phyloP scores from a whole-genome alignment of 257 asterid genomes.

The Phtheirospermum japonicum region DNA sequence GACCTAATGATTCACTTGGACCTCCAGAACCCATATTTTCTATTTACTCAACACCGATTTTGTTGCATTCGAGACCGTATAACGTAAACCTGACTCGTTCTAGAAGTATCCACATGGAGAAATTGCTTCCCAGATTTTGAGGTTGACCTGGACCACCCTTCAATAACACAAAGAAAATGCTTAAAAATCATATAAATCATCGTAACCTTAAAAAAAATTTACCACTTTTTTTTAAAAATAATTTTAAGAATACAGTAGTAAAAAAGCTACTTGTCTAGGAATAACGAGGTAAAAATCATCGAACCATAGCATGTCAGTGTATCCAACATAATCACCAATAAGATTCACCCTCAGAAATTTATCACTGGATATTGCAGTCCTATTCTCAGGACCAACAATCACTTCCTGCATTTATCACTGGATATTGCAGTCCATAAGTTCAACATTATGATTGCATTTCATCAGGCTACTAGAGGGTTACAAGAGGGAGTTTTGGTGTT shows the following conservation, averaged over 20 bases:
- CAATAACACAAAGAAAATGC: constrained; percentile 23
- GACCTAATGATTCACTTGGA: neutral
- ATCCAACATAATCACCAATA: constrained; percentile 92
- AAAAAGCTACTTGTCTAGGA: constrained; percentile 71
- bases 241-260: neutral
- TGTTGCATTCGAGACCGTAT: constrained; percentile 89
- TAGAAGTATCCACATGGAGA: constrained; percentile 98
- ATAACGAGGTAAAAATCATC: constrained; percentile 82
- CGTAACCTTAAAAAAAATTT: neutral
- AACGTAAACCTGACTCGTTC: constrained; percentile 91
- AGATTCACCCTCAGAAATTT: constrained; percentile 77
- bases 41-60: constrained; percentile 50
- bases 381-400: constrained; percentile 75
- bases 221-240: too few species aligned
- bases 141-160: constrained; percentile 88
- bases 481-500: too few species aligned
- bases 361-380: constrained; percentile 83
- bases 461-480: too few species aligned
- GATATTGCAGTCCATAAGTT: too few species aligned
- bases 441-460: too few species aligned
- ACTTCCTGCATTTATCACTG: too few species aligned
- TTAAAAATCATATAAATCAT: neutral
- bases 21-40: too few species aligned
- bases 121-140: constrained; percentile 67
- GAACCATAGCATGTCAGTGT: constrained; percentile 75